These are phyloP conservation scores for Suillus americanus DNA, from an alignment of 768 basidiomycete species.

Conservation along the genomic window DNA sequence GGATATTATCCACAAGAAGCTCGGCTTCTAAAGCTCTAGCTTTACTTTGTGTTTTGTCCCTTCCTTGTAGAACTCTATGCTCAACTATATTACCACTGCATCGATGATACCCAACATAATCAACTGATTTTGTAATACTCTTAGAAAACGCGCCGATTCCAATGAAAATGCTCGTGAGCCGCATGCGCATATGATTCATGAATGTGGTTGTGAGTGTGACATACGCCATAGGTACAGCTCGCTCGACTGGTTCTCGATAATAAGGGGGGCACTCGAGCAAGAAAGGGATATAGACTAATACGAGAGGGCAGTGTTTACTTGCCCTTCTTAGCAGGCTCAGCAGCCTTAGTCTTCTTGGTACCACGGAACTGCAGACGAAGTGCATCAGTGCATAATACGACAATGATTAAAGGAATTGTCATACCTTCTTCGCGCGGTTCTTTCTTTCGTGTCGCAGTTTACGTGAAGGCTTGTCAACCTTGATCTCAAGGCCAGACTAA, in stretches of 20 bases:
- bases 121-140: slow-evolving; percentile 32
- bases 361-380: slow-evolving; percentile 72
- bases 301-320: slow-evolving; percentile 54
- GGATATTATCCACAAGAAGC: slow-evolving; percentile 96
- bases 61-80: slow-evolving; percentile 15
- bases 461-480: slow-evolving; percentile 89
- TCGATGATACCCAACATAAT: slow-evolving; percentile 35
- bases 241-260: slow-evolving; percentile 34
- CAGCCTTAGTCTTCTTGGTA: slow-evolving; percentile 92
- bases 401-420: slow-evolving; percentile 13
- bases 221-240: slow-evolving; percentile 44
- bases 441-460: slow-evolving; percentile 99
- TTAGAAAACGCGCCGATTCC: slow-evolving; percentile 23
- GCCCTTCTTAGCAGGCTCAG: slow-evolving; percentile 89
- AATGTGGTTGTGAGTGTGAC: slow-evolving; percentile 24
- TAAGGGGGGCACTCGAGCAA: slow-evolving; percentile 23
- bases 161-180: slow-evolving; percentile 19
- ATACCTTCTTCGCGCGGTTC: slow-evolving; percentile 99
- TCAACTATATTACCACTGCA: slow-evolving; percentile 11
- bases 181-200: slow-evolving; percentile 30
- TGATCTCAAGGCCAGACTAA: slow-evolving; percentile 67
- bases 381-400: slow-evolving; percentile 12
- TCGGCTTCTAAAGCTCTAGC: slow-evolving; percentile 59
- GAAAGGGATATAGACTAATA: slow-evolving; percentile 13
- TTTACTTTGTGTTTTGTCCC: neutral